Evolutionary conservation across 108 stramenopile genomes (phyloP).

Genomic region (Pseudonitzschia multiseries): DNA sequence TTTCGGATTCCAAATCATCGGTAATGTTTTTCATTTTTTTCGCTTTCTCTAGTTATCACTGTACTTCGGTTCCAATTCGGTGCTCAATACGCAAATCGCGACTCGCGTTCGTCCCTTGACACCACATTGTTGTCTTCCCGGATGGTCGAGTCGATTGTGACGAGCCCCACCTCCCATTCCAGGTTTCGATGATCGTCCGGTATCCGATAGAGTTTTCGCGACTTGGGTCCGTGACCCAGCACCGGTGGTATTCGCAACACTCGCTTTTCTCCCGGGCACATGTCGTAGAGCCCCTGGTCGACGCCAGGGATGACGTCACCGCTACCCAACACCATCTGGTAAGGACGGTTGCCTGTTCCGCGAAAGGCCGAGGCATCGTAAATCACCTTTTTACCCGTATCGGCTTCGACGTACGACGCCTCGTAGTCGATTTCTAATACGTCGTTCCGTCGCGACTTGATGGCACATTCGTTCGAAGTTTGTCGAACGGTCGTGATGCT

Average conservation of each 20-base stretch:
- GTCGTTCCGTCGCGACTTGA: conserved; percentile 55
- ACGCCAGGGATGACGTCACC: conserved; percentile 62
- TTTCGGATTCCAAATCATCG: too few relatives aligned
- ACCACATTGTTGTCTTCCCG: conserved; percentile 33
- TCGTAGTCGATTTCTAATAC: conserved; percentile 58
- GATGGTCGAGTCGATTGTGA: conserved; percentile 37
- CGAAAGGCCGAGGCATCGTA: conserved; percentile 53
- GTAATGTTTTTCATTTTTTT: too few relatives aligned
- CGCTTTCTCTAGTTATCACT: too few relatives aligned
- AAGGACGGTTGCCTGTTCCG: conserved; percentile 58
- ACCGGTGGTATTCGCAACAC: conserved; percentile 41
- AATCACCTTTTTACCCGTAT: neutral
- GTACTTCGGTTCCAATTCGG: too few relatives aligned
- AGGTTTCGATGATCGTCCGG: conserved; percentile 32
- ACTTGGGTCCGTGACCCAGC: conserved; percentile 46
- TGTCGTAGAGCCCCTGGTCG: conserved; percentile 56
- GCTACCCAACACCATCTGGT: conserved; percentile 54
- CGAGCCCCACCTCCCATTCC: conserved; percentile 49
- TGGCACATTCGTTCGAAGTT: conserved; percentile 24
- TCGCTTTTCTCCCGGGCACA: conserved; percentile 63
- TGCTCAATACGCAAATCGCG: conserved; percentile 12
- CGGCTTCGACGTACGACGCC: conserved; percentile 28
- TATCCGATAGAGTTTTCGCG: conserved; percentile 42
- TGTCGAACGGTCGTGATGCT: conserved; percentile 27
- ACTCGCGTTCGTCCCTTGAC: conserved; percentile 27